Conservation (phyloP, 345 rosid species). For the Pistacia vera region DNA sequence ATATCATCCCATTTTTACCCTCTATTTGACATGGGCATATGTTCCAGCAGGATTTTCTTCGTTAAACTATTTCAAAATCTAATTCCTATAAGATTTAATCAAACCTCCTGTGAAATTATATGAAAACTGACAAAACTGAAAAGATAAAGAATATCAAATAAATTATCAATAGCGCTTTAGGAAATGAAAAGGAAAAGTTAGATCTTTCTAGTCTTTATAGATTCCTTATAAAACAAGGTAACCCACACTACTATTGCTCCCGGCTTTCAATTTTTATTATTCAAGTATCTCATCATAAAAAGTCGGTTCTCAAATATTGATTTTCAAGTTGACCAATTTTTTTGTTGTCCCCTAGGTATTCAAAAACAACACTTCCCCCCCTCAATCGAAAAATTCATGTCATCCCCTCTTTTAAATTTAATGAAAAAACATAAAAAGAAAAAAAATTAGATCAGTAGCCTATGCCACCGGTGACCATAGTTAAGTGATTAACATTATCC, state of each 20-base stretch:
- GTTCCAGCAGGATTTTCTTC: not conserved
- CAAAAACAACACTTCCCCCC: too few species aligned
- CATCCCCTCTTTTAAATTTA: too few species aligned
- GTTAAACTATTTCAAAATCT: not conserved
- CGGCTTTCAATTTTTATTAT: not conserved
- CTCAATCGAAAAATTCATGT: too few species aligned
- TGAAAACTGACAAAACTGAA: conserved; percentile 10
- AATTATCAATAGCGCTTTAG: conserved; percentile 18
- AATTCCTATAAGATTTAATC: not conserved
- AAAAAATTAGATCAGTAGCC: too few species aligned
- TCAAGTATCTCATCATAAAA: not conserved
- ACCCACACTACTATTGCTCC: not conserved
- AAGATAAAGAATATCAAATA: conserved; percentile 5
- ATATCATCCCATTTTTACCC: not conserved
- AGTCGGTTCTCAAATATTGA: too few species aligned
- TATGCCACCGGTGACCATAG: too few species aligned
- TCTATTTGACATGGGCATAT: not conserved
- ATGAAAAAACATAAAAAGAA: too few species aligned
- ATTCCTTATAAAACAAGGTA: conserved; percentile 9
- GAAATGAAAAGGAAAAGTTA: not conserved
- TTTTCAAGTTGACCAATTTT: too few species aligned
- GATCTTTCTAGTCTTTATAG: conserved; percentile 11
- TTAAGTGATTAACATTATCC: too few species aligned
- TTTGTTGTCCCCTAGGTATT: too few species aligned
- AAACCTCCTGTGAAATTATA: not conserved